These are phyloP conservation scores for Kwoniella heveanensis DNA, from an alignment of 768 basidiomycete genomes.

Conservation along the genomic window DNA sequence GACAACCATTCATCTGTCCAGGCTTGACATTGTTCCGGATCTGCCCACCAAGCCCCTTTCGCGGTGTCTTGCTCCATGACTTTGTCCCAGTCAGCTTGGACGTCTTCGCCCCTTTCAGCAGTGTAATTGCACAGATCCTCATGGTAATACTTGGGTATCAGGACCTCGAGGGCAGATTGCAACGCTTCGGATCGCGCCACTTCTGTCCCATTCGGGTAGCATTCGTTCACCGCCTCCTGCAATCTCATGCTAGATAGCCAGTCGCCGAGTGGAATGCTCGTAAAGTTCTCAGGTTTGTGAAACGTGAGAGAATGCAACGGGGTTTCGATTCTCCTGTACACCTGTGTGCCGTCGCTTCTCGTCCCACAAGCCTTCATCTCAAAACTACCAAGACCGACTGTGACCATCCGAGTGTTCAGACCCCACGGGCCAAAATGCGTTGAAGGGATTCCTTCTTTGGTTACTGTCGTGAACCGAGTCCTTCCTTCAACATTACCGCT, in stretches of 20 bases:
- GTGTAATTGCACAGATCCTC: neutral
- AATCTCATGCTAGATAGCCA: neutral
- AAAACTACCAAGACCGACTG: too few species aligned
- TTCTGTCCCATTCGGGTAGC: neutral
- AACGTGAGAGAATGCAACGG: neutral
- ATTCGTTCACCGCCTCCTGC: neutral
- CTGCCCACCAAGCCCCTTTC: neutral
- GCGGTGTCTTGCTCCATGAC: neutral
- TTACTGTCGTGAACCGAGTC: too few species aligned
- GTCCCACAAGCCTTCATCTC: neutral
- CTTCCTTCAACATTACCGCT: too few species aligned
- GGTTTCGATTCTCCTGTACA: neutral
- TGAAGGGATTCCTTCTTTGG: too few species aligned
- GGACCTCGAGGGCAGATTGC: neutral
- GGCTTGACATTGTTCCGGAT: neutral
- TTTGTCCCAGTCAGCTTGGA: neutral
- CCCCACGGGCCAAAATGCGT: too few species aligned
- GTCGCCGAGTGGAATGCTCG: neutral
- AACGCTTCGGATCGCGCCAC: neutral
- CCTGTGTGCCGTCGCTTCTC: neutral
- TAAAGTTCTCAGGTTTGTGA: neutral
- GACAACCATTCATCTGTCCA: neutral
- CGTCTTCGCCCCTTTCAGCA: neutral
- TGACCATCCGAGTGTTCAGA: too few species aligned
- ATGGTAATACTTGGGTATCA: neutral